Percentiles rank a stretch among this genome's conserved stretches.
These are phyloP conservation scores for Cenchrus americanus DNA, from an alignment of 176 grass and related monocot genomes.

Conservation along the genomic window DNA sequence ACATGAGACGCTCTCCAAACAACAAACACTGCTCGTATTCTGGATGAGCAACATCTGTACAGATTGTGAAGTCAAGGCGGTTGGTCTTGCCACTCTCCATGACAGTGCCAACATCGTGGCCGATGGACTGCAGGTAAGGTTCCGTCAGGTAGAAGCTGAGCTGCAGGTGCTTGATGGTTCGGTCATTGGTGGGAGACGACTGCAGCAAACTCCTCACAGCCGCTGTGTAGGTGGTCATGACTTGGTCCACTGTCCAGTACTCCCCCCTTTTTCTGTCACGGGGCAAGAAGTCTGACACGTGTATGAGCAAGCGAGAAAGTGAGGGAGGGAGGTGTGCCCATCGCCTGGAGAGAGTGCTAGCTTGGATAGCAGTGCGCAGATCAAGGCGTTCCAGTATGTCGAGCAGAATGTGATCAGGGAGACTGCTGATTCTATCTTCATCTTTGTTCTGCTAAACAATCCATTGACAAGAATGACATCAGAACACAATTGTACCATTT, in stretches of 20 bases:
- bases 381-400: background rate
- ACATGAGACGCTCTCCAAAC: constrained; percentile 9
- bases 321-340: background rate
- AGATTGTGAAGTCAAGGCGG: background rate
- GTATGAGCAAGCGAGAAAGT: background rate
- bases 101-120: background rate
- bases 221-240: background rate
- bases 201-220: background rate
- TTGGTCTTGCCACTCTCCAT: background rate
- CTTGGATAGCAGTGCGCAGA: background rate
- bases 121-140: background rate
- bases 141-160: constrained; percentile 27
- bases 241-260: background rate
- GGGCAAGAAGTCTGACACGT: background rate
- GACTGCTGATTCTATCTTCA: background rate
- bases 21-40: background rate
- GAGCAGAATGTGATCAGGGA: constrained; percentile 7
- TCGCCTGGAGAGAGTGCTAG: background rate
- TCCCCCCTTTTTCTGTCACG: background rate
- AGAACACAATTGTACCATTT: background rate
- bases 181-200: background rate
- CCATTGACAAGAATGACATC: background rate
- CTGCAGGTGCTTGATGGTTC: background rate
- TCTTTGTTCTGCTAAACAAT: background rate
- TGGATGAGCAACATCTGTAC: background rate